Conservation (phyloP, 2,329 filamentous ascomycete species). For the Scleromitrula shiraiana region DNA sequence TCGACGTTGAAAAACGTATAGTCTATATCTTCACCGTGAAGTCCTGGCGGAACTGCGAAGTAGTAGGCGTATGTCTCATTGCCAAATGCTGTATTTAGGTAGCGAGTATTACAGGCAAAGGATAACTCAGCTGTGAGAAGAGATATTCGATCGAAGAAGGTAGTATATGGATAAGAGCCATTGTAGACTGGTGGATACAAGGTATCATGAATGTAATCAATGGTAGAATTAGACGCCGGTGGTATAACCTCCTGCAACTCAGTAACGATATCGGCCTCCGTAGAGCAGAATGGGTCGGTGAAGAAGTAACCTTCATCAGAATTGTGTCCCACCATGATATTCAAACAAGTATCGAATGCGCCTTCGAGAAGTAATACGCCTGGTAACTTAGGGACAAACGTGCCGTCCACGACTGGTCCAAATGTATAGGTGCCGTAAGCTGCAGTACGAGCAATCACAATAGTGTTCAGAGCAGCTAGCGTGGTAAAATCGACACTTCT, state of each 20-base stretch:
- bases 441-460: constrained; percentile 14
- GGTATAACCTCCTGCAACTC: constrained; percentile 16
- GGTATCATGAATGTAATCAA: constrained; percentile 33
- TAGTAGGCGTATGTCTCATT: constrained; percentile 44
- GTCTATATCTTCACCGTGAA: constrained; percentile 44
- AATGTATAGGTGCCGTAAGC: constrained; percentile 36
- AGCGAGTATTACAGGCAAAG: constrained; percentile 46
- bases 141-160: constrained; percentile 35
- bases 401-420: constrained; percentile 40
- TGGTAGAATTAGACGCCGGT: constrained; percentile 11
- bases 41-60: constrained; percentile 43
- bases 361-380: constrained; percentile 37
- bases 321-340: constrained; percentile 39
- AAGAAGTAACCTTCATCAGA: constrained; percentile 32
- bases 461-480: constrained; percentile 15
- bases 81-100: constrained; percentile 37
- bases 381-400: constrained; percentile 39
- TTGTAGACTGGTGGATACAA: constrained; percentile 43
- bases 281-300: constrained; percentile 24
- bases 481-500: constrained; percentile 7
- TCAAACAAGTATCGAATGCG: constrained; percentile 36
- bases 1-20: constrained; percentile 44
- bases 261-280: constrained; percentile 10
- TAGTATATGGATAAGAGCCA: constrained; percentile 38
- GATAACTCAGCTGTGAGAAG: constrained; percentile 36